Evolutionary conservation across 2,329 filamentous ascomycete species (phyloP), one percentile per base, ranked within the genome.

Genomic region (Aspergillus ustus): DNA sequence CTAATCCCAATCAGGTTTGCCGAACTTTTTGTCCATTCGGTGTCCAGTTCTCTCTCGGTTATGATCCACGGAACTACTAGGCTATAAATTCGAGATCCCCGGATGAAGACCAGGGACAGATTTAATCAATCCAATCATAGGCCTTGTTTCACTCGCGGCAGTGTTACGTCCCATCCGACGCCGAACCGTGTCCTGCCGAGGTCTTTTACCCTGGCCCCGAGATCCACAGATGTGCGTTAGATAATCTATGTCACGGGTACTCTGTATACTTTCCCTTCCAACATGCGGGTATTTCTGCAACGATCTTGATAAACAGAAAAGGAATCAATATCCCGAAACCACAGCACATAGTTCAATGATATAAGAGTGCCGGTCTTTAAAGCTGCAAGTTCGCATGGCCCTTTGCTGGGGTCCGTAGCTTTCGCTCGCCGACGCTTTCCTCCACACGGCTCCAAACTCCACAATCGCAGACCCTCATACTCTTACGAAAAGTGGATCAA

Each of bases 1-100:
- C 48, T 50, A 50, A 50, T 9, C 29, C n/a, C 13, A 31, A 50
- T 50, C 48, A 15, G 48, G 48, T 50, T 29, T 50, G 48, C 48
- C 48, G 48, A 50, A 19, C 25, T 29, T 29, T 25, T 31, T 50
- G 48, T 50, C 48, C 48, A 50, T 29, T 50, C 9, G 13, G 11
- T 50, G 48, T 50, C 46, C 46, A 22, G 13, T 9, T 9, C 13
- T 22, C 11, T 48, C 20, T 50, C 48, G 48, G 48, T 15, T 50
- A 50, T 50, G 4, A 28, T 22, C 22, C 22, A 25, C 20, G 19
- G 46, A 20, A 25, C 19, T 28, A 25, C 19, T 28, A 25, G 46
- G 13, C 13, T 17, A 7, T 7, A 50, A 17, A 5, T 50, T 29
- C n/a, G n/a, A 31, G 48, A 50, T 17, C 13, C 19, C 28, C 19